A percentile compares a stretch with the other conserved stretches of the same genome.
These are phyloP conservation scores for Blastocystis sp. DNA, from an alignment of 352 stramenopile genomes.

Conservation along the genomic window DNA sequence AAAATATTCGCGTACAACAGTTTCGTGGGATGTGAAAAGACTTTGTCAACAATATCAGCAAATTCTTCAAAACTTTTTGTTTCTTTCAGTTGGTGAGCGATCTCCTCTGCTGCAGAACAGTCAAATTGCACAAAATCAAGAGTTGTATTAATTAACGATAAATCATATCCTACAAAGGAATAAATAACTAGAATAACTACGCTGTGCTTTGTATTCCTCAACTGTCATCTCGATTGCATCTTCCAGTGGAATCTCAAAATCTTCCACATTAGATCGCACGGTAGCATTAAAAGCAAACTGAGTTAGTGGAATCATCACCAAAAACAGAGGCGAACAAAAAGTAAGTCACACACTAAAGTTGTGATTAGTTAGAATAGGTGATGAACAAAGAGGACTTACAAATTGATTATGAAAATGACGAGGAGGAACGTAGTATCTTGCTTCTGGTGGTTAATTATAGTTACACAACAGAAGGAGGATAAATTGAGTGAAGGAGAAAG, in stretches of 20 bases:
- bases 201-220: constrained; percentile 63
- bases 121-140: not conserved
- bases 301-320: not conserved
- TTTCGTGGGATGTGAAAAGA: not conserved
- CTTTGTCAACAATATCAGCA: not conserved
- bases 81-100: not conserved
- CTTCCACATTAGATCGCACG: constrained; percentile 65
- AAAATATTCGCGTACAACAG: not conserved
- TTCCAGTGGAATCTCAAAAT: constrained; percentile 65
- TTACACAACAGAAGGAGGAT: not conserved
- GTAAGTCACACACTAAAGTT: too few species aligned
- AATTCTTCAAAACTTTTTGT: not conserved
- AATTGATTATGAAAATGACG: constrained; percentile 44
- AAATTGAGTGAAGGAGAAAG: not conserved
- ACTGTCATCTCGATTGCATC: constrained; percentile 64
- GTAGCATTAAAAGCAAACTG: constrained; percentile 64
- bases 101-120: not conserved
- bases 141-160: not conserved
- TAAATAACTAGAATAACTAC: not conserved
- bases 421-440: not conserved
- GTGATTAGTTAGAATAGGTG: too few species aligned
- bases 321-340: too few species aligned
- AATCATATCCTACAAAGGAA: not conserved
- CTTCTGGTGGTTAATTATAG: not conserved
- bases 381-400: constrained; percentile 50